phyloP scores from a whole-genome alignment of 352 stramenopile species.

The Pythium aristosporum region DNA sequence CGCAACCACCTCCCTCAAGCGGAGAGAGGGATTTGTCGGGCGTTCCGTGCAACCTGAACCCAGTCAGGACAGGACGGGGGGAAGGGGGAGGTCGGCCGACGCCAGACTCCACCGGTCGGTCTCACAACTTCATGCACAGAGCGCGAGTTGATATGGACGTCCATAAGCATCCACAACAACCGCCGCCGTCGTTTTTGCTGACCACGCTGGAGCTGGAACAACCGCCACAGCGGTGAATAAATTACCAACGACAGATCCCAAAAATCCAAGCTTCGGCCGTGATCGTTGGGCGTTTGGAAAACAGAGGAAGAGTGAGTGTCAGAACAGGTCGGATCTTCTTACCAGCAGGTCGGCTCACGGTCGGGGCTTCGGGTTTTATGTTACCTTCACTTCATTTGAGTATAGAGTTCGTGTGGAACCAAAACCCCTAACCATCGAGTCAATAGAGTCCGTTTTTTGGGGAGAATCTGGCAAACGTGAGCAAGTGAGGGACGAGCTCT shows the following conservation, averaged over 20 bases:
- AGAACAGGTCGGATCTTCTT: conserved; percentile 19
- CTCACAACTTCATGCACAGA: too few species aligned
- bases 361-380: conserved; percentile 25
- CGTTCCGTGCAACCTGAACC: too few species aligned
- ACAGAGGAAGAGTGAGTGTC: conserved; percentile 2
- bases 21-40: too few species aligned
- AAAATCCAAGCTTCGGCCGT: conserved; percentile 2
- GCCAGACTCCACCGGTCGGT: too few species aligned
- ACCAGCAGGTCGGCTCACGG: conserved; percentile 11
- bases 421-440: conserved; percentile 22
- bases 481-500: neutral
- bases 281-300: conserved; percentile 2
- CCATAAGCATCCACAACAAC: neutral
- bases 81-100: too few species aligned
- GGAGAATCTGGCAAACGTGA: conserved; percentile 19
- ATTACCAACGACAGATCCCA: conserved; percentile 7
- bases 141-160: too few species aligned
- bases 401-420: conserved; percentile 19
- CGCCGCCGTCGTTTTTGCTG: neutral
- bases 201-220: neutral
- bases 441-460: conserved; percentile 13
- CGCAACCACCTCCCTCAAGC: too few species aligned
- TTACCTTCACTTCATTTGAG: conserved; percentile 21
- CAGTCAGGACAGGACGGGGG: too few species aligned
- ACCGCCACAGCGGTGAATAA: conserved; percentile 2